Evolutionary conservation across 257 asterid species (phyloP), one percentile per base, ranked within the genome.

Genomic region (Eustoma russellianum): DNA sequence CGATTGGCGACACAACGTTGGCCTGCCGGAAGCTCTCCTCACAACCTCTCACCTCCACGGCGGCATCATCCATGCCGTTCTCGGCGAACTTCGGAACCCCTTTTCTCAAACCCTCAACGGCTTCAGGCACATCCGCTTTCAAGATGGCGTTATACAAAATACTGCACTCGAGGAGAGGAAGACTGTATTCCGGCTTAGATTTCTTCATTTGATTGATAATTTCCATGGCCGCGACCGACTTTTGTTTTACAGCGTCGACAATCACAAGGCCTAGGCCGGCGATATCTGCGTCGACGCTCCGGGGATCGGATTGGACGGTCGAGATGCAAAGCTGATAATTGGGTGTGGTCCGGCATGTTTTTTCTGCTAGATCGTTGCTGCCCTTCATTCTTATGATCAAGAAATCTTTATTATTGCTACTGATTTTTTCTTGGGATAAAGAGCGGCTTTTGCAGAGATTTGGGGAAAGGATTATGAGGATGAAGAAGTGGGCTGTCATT

Each of bases 301-400:
- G 47, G 24, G 63, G 56, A 46, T 67, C 67, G 6, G 62, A 17
- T 48, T 13, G 18, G 15, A 67, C 58, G 11, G 34, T 44, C 3
- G 55, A 15, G 40, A 61, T 2, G 33, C 72, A 79, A 38, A 85
- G 94, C 1, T 66, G 51, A 68, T 79, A 85, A 55, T 82, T 67
- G 12, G 82, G 79, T 51, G 87, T 80, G 67, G 56, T 64, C 43
- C 13, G 60, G 67, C 93, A 85, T 10, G 93, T 68, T 34, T 48
- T 53, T 49, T 78, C 77, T 16, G 82, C 48, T 58, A 50, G 49
- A 19, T 19, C 6, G 5, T 17, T 28, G 33, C 33, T 47, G 8
- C 5, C 41, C 28, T 33, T 41, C 43, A 38, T 38, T 38, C 12
- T 38, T 38, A 38, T 38, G 5, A 48, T 48, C 56, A 55, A 48